Conservation (phyloP, 768 basidiomycete species). For the Amyloporia xantha region DNA sequence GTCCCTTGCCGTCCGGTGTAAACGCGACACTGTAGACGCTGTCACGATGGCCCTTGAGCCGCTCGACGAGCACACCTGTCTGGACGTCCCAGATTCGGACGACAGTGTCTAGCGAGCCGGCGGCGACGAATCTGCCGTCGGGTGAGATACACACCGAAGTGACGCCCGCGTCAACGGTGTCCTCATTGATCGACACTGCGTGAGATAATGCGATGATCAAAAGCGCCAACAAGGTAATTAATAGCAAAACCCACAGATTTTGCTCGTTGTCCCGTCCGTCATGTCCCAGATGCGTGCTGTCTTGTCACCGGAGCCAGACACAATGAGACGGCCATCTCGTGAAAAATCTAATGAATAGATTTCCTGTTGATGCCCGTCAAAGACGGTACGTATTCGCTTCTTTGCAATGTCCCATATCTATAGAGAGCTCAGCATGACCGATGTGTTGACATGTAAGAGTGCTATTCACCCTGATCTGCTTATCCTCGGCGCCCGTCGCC, state of each 20-base stretch:
- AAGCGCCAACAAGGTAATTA: no score
- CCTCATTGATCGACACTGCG: conserved; percentile 40
- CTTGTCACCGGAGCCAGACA: conserved; percentile 82
- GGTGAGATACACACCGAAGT: conserved; percentile 55
- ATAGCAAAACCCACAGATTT: conserved; percentile 24
- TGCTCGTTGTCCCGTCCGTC: conserved; percentile 34
- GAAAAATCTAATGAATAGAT: conserved; percentile 94
- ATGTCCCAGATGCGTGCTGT: conserved; percentile 59
- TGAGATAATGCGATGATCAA: neutral
- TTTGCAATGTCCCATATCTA: conserved; percentile 91
- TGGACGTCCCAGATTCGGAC: conserved; percentile 69
- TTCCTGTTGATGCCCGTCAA: conserved; percentile 88
- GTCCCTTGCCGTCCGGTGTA: conserved; percentile 81
- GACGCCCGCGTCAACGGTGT: conserved; percentile 52
- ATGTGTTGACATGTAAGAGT: neutral
- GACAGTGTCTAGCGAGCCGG: conserved; percentile 53
- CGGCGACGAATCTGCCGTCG: conserved; percentile 52
- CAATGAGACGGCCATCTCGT: conserved; percentile 75
- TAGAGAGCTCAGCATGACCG: neutral
- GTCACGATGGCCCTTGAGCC: conserved; percentile 54
- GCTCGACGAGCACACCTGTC: conserved; percentile 49
- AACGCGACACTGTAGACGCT: conserved; percentile 74
- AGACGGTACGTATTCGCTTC: conserved; percentile 70
- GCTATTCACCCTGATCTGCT: conserved; percentile 71
- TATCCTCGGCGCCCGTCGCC: conserved; percentile 86